Base-by-base conservation (phyloP, 2,329 filamentous ascomycete genomes). In the Neodidymelliopsis sp. region DNA sequence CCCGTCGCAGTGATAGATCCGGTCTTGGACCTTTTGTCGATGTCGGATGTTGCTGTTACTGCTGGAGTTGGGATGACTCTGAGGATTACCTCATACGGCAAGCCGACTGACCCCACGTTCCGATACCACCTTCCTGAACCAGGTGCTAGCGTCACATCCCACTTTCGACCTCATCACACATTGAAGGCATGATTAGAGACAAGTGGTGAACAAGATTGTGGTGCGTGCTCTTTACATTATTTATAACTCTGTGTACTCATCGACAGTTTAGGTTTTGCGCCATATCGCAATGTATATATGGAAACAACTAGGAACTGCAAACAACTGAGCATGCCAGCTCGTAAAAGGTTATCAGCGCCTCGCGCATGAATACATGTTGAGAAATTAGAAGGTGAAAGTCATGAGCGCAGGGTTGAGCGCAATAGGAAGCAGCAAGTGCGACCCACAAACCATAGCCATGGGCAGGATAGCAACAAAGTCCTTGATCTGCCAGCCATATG, bases 341-440 rank as follows among this genome's bases (percentile, higher is more conserved):
- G 23, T 35, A 25, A 12, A 45, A 36, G 35, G 40, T 41, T 36
- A 27, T 33, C 39, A 24, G n/a, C n/a, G n/a, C n/a, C n/a, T n/a
- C n/a, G n/a, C n/a, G n/a, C 25, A 24, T 16, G 12, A 19, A 19
- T 11, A 6, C 4, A 6, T 9, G 31, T 33, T 10, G 18, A 9
- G 5, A 19, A 16, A n/a, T 54, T 82, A 89, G 82, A 85, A 89
- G 16, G 86, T 87, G 72, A 90, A 90, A 0, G 85, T 88, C 86
- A 90, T 90, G 62, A 90, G 76, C 8, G 86, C 87, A 16, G 87
- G 88, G 72, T 91, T 91, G 42, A 91, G 75, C 4, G 82, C 87
- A 49, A 91, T 78, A 1, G 88, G 88, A 49, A 91, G 70, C 38
- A 90, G 74, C 54, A 90, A 79, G 72, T 90, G 88, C 49, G 84